Percentiles rank a stretch among this genome's conserved stretches.
Conservation (phyloP, 140 eudicot genomes). For the Bidens hawaiensis region DNA sequence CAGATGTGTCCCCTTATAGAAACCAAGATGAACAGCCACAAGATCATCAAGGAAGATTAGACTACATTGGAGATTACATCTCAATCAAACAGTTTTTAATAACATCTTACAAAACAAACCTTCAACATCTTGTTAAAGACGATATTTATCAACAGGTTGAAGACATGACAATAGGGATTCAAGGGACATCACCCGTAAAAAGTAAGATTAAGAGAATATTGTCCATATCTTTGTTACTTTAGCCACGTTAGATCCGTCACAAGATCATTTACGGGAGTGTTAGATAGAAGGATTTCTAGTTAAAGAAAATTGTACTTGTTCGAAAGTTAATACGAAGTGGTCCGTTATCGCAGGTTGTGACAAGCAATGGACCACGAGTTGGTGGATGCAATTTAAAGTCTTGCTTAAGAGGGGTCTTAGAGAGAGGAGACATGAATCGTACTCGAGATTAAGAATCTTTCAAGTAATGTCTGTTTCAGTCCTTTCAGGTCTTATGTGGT, state of each 20-base stretch:
- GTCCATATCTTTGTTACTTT: neutral
- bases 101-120: slow-evolving; percentile 57
- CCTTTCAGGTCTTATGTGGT: slow-evolving; percentile 89
- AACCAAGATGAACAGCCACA: slow-evolving; percentile 50
- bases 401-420: slow-evolving; percentile 74
- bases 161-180: slow-evolving; percentile 10
- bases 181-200: slow-evolving; percentile 45
- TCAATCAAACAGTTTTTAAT: slow-evolving; percentile 44
- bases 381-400: slow-evolving; percentile 94
- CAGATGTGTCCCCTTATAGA: slow-evolving; percentile 63
- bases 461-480: slow-evolving; percentile 90
- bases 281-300: neutral
- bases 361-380: slow-evolving; percentile 65
- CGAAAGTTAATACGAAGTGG: slow-evolving; percentile 10
- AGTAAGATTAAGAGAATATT: slow-evolving; percentile 33
- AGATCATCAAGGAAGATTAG: slow-evolving; percentile 30
- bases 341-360: slow-evolving; percentile 48
- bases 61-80: slow-evolving; percentile 42
- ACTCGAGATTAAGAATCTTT: slow-evolving; percentile 67
- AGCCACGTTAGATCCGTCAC: slow-evolving; percentile 8
- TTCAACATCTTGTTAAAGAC: slow-evolving; percentile 51
- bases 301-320: neutral
- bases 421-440: slow-evolving; percentile 84
- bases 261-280: slow-evolving; percentile 10
- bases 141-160: slow-evolving; percentile 37